Conservation (phyloP, 768 basidiomycete species). For the Amanita brunnescens region DNA sequence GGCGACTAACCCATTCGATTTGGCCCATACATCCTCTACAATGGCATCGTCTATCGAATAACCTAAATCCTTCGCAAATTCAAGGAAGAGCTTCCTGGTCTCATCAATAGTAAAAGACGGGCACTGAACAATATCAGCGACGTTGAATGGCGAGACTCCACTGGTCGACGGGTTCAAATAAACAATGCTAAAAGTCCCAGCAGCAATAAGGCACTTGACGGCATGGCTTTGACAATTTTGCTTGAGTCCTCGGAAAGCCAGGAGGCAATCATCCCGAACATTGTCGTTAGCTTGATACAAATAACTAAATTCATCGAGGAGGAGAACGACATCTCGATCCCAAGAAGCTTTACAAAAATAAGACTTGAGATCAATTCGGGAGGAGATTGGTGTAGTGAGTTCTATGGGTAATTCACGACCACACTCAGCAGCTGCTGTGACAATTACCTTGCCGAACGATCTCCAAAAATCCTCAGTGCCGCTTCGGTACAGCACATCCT, state of each 20-base stretch:
- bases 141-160: conserved; percentile 8
- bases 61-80: conserved; percentile 1
- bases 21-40: conserved; percentile 9
- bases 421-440: neutral
- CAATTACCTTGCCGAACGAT: conserved; percentile 7
- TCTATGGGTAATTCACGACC: neutral
- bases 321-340: conserved; percentile 8
- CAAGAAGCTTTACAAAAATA: neutral
- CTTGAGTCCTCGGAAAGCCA: conserved; percentile 8
- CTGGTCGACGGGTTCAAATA: conserved; percentile 4
- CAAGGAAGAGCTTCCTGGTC: conserved; percentile 6
- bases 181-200: conserved; percentile 10
- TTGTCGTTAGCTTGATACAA: neutral
- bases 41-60: conserved; percentile 5
- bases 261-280: conserved; percentile 7
- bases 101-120: conserved; percentile 9
- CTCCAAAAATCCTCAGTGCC: conserved; percentile 7
- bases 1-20: conserved; percentile 8
- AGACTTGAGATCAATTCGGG: neutral
- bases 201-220: conserved; percentile 7
- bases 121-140: conserved; percentile 4
- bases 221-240: neutral
- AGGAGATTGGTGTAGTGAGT: neutral
- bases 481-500: neutral
- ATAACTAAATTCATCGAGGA: conserved; percentile 11